Evolutionary conservation across 495 filamentous ascomycete genomes (phyloP).

Genomic region (Massariosphaeria phaeospora): DNA sequence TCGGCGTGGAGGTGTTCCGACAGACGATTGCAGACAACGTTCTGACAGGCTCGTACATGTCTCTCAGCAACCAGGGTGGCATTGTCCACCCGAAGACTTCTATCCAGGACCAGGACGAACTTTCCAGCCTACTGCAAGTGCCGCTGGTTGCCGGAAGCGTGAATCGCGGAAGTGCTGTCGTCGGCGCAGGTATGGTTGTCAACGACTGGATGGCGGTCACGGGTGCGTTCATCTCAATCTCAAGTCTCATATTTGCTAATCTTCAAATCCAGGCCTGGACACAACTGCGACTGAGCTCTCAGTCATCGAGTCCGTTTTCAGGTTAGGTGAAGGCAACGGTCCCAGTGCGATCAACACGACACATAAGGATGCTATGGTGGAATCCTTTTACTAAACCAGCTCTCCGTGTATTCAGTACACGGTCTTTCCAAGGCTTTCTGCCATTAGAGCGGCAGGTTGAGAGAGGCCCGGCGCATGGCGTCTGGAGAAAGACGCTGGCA

Average conservation of each 20-base stretch:
- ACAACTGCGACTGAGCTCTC: constrained; percentile 95
- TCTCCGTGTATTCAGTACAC: constrained; percentile 1
- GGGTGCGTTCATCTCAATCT: constrained; percentile 29
- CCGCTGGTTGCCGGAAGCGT: constrained; percentile 90
- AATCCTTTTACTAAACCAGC: constrained; percentile 80
- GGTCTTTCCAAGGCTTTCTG: background rate
- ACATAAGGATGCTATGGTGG: constrained; percentile 95
- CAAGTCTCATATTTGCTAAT: no score
- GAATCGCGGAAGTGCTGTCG: constrained; percentile 87
- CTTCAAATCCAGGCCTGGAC: constrained; percentile 54
- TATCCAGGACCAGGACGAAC: constrained; percentile 96
- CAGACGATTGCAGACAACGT: constrained; percentile 98
- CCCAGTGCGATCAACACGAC: constrained; percentile 67
- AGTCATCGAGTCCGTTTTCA: constrained; percentile 92
- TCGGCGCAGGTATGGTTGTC: constrained; percentile 96
- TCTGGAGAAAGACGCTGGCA: constrained; percentile 18
- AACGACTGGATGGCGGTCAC: constrained; percentile 99
- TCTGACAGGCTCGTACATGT: constrained; percentile 91
- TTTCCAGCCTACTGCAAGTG: constrained; percentile 87
- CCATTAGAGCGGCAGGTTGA: background rate
- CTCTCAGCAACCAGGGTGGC: constrained; percentile 90
- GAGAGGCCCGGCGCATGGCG: constrained; percentile 27
- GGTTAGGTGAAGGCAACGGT: constrained; percentile 80
- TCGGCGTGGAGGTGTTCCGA: constrained; percentile 96
- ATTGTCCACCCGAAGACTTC: constrained; percentile 95